Percentiles rank a stretch among this genome's conserved stretches.
phyloP scores from a whole-genome alignment of 805 yeast species.

The Sugiyamaella chiloensis region DNA sequence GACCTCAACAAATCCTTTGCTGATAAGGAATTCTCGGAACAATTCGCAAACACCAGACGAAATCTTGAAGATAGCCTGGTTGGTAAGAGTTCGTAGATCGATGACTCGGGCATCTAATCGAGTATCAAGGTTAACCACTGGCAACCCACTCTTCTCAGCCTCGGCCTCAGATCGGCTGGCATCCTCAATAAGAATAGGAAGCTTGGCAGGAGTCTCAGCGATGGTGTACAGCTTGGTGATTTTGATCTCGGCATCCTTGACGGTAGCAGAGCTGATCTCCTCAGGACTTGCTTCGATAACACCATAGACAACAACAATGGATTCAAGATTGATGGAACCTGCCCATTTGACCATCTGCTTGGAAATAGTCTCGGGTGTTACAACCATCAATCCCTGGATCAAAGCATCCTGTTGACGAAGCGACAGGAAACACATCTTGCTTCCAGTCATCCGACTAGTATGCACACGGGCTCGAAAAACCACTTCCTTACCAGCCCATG shows the following conservation, averaged over 20 bases:
- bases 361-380: conserved; percentile 65
- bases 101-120: conserved; percentile 93
- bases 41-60: conserved; percentile 84
- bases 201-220: conserved; percentile 84
- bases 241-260: conserved; percentile 84
- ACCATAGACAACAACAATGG: conserved; percentile 90
- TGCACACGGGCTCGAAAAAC: conserved; percentile 92
- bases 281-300: conserved; percentile 78
- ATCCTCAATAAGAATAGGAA: conserved; percentile 94
- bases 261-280: conserved; percentile 83
- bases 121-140: conserved; percentile 94
- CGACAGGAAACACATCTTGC: conserved; percentile 85
- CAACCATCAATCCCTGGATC: conserved; percentile 81
- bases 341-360: conserved; percentile 98
- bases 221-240: conserved; percentile 70
- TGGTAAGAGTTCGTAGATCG: conserved; percentile 93
- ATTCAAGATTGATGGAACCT: conserved; percentile 77
- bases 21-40: conserved; percentile 81
- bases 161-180: conserved; percentile 93
- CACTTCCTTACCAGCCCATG: conserved; percentile 69
- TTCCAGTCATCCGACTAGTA: conserved; percentile 91
- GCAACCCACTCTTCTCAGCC: conserved; percentile 77
- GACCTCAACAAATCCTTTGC: conserved; percentile 75
- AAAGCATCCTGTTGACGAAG: conserved; percentile 85
- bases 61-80: conserved; percentile 94